A percentile compares a stretch with the other conserved stretches of the same genome.
phyloP scores from a whole-genome alignment of 208 protist genomes.

The Zelonia costaricensis region DNA sequence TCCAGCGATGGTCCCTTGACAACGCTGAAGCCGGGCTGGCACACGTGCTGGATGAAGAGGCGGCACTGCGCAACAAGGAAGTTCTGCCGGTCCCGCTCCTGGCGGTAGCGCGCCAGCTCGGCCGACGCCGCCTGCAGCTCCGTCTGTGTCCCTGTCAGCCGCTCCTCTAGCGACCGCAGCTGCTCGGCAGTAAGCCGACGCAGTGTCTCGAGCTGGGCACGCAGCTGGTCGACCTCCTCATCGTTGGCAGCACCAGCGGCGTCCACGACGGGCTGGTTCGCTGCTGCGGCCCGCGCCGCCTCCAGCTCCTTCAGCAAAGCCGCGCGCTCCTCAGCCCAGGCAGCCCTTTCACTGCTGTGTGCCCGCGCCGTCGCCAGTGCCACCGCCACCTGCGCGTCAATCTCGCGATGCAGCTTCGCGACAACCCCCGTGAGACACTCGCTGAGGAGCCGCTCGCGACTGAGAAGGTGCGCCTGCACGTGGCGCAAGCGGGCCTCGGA shows the following conservation, averaged over 20 bases:
- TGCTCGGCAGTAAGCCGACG: slow-evolving; percentile 13
- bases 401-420: background rate
- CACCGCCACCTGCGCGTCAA: background rate
- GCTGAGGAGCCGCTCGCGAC: slow-evolving; percentile 8
- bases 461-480: background rate
- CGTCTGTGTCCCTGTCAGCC: slow-evolving; percentile 26
- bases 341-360: background rate
- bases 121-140: slow-evolving; percentile 11
- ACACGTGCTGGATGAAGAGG: slow-evolving; percentile 75
- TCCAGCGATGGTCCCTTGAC: slow-evolving; percentile 77
- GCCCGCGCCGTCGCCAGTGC: background rate
- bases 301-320: slow-evolving; percentile 7
- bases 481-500: slow-evolving; percentile 13
- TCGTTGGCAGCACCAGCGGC: background rate
- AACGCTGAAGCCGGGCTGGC: slow-evolving; percentile 80
- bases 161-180: slow-evolving; percentile 38
- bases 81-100: slow-evolving; percentile 36
- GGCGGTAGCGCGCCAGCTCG: slow-evolving; percentile 15
- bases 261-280: background rate
- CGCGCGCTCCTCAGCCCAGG: slow-evolving; percentile 2
- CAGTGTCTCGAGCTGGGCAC: slow-evolving; percentile 24
- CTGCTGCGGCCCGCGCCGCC: background rate
- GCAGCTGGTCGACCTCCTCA: slow-evolving; percentile 7
- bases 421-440: slow-evolving; percentile 1
- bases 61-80: slow-evolving; percentile 70